A percentile compares a stretch with the other conserved stretches of the same genome.
phyloP scores from a whole-genome alignment of 345 rosid genomes.

The Populus nigra region DNA sequence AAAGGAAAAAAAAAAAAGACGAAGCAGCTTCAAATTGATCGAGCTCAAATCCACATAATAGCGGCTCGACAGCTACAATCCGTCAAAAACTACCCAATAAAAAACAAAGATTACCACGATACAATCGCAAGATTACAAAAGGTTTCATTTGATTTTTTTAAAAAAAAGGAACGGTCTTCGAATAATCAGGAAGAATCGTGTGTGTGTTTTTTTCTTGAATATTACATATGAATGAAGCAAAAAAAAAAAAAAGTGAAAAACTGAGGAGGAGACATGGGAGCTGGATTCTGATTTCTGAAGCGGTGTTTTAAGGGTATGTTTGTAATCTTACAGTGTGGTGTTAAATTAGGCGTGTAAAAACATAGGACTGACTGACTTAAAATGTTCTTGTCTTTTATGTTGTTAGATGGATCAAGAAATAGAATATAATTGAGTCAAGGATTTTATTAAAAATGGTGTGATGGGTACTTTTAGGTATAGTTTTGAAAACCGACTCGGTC shows the following conservation, averaged over 20 bases:
- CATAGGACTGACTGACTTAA: background rate
- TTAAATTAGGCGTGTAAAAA: background rate
- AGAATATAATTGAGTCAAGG: background rate
- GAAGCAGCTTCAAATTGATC: background rate
- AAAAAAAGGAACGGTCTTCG: background rate
- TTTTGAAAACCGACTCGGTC: too few species aligned
- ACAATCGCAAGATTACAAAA: background rate
- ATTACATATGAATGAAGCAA: background rate
- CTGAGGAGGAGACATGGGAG: background rate
- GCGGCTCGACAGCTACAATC: background rate
- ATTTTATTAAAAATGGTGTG: background rate
- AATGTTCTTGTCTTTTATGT: background rate
- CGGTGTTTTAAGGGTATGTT: background rate
- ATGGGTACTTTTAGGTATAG: too few species aligned
- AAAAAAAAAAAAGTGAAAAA: background rate
- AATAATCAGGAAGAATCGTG: background rate
- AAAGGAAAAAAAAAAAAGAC: background rate
- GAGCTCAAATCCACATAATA: background rate
- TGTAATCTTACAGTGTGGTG: background rate
- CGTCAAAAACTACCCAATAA: background rate
- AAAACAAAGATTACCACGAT: background rate
- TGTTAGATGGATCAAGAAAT: background rate
- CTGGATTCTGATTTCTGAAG: background rate
- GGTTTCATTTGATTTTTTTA: background rate
- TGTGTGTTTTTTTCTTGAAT: background rate